Conservation (phyloP, 345 rosid genomes). For the Dimocarpus longan region DNA sequence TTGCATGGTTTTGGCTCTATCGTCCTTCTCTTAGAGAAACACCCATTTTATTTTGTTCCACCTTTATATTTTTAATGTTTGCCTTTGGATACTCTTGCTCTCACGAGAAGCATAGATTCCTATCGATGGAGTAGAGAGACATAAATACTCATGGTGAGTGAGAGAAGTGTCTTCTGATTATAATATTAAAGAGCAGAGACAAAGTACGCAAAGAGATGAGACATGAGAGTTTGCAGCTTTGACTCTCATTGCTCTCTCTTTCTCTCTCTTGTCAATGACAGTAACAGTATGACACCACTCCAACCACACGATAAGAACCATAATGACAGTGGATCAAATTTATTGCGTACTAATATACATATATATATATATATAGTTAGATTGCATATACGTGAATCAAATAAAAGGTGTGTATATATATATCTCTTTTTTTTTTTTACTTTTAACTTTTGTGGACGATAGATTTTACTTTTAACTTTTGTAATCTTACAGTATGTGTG, state of each 20-base stretch:
- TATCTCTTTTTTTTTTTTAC: background rate
- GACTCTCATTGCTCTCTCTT: constrained; percentile 9
- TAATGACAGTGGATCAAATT: constrained; percentile 21
- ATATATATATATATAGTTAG: background rate
- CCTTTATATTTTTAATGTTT: background rate
- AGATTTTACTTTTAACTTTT: background rate
- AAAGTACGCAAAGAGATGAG: constrained; percentile 41
- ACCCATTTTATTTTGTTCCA: background rate
- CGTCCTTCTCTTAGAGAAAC: constrained; percentile 23
- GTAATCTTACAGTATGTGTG: background rate
- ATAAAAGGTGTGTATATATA: background rate
- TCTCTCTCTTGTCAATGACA: constrained; percentile 19
- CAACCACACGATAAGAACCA: constrained; percentile 34
- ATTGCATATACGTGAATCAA: background rate
- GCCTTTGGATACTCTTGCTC: constrained; percentile 30
- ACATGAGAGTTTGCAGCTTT: constrained; percentile 56
- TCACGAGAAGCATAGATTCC: constrained; percentile 43
- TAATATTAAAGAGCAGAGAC: constrained; percentile 28
- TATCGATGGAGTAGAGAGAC: constrained; percentile 25
- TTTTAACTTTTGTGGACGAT: background rate
- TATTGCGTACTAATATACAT: background rate
- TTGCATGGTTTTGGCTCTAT: constrained; percentile 31
- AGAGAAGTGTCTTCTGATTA: constrained; percentile 17
- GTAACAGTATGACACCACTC: constrained; percentile 12
- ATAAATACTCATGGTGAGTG: constrained; percentile 26